Conservation (phyloP, 1,139 yeast species). For the Hyphopichia fennica region DNA sequence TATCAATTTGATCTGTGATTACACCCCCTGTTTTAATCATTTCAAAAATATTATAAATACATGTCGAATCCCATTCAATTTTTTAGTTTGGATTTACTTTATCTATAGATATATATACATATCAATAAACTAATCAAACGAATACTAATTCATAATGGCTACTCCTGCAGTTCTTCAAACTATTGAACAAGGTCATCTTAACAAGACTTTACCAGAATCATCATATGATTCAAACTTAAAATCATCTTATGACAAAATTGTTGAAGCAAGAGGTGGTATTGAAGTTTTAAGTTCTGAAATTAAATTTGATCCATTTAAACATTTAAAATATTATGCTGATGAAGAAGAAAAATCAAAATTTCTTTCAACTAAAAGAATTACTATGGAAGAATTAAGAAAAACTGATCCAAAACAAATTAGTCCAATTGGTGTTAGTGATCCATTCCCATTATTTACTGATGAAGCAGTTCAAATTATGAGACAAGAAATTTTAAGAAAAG, state of each 20-base stretch:
- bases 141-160: conserved; percentile 11
- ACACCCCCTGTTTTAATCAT: too few species aligned
- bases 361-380: conserved; percentile 39
- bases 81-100: too few species aligned
- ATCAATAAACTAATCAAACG: background rate
- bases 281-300: background rate
- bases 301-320: conserved; percentile 44
- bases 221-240: conserved; percentile 17
- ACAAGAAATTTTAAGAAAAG: conserved; percentile 47
- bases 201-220: conserved; percentile 18
- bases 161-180: conserved; percentile 8
- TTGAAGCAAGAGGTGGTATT: conserved; percentile 4
- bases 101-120: too few species aligned
- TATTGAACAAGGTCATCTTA: conserved; percentile 20
- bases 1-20: too few species aligned
- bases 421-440: conserved; percentile 53
- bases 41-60: too few species aligned
- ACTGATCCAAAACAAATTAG: conserved; percentile 40
- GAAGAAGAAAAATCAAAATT: conserved; percentile 24
- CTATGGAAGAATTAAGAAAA: conserved; percentile 49
- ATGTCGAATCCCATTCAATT: too few species aligned
- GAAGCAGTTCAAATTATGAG: conserved; percentile 59
- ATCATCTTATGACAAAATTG: conserved; percentile 18
- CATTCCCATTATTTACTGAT: conserved; percentile 57
- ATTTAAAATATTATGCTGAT: conserved; percentile 39